phyloP scores from a whole-genome alignment of 1,139 yeast species.

The Geotrichum australiense region DNA sequence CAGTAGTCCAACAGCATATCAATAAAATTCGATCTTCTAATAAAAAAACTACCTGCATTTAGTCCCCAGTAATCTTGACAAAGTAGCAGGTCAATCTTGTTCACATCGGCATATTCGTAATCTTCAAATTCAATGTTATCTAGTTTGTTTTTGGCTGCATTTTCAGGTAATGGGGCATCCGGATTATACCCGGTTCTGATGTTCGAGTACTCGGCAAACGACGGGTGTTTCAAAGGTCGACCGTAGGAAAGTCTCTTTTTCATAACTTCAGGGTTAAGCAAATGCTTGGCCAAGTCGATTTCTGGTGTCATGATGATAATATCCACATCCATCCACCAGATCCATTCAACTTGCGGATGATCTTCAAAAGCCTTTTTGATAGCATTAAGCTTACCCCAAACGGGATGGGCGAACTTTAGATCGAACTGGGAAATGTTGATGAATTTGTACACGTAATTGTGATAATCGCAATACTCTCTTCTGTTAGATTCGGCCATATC shows the following conservation, averaged over 20 bases:
- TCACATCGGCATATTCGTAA: slow-evolving; percentile 16
- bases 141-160: slow-evolving; percentile 6
- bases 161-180: slow-evolving; percentile 7
- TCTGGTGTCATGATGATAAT: slow-evolving; percentile 24
- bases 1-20: slow-evolving; percentile 23
- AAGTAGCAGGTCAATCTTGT: slow-evolving; percentile 22
- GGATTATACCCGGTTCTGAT: slow-evolving; percentile 14
- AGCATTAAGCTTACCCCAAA: slow-evolving; percentile 26
- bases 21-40: slow-evolving; percentile 24
- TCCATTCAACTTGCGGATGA: slow-evolving; percentile 26
- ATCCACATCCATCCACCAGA: slow-evolving; percentile 29
- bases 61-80: slow-evolving; percentile 24
- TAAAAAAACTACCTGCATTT: slow-evolving; percentile 27
- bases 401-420: slow-evolving; percentile 17
- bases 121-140: slow-evolving; percentile 10
- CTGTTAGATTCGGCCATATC: slow-evolving; percentile 29
- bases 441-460: slow-evolving; percentile 30
- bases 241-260: slow-evolving; percentile 18
- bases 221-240: slow-evolving; percentile 16
- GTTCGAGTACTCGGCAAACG: slow-evolving; percentile 11
- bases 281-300: slow-evolving; percentile 22
- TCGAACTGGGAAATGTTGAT: slow-evolving; percentile 25
- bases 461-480: slow-evolving; percentile 30
- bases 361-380: slow-evolving; percentile 22
- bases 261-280: slow-evolving; percentile 24